Base-by-base conservation (phyloP, 2,329 filamentous ascomycete genomes). In the Zymoseptoria crescenta region DNA sequence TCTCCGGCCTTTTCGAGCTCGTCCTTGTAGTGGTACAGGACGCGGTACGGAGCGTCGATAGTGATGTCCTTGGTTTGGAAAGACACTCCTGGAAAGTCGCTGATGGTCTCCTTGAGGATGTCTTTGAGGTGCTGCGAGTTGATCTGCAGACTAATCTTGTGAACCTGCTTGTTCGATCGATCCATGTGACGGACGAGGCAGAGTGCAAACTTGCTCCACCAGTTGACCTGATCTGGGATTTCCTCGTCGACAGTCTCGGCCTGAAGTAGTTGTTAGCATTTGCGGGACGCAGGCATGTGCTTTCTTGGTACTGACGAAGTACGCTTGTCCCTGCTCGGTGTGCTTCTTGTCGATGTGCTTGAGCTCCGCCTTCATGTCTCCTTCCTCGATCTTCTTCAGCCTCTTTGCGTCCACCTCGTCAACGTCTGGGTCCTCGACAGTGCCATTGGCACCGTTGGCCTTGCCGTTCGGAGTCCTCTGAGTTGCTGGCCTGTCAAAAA, bases 71-170 rank as follows among this genome's bases (percentile, higher is more conserved):
- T 70, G 55, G 68, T 70, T 49, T 66, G 63, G 55, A 70, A 69
- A 4, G 62, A 68, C n/a, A 70, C 58, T 20, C 65, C 66, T 1
- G 69, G 69, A 52, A 65, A 70, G n/a, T 60, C 56, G 49, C 56
- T 56, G 52, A 68, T 66, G 2, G 61, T 65, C 5, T 64, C 56
- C 51, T 65, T 64, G 8, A 70, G 58, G n/a, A 70, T 63, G n/a
- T 68, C 62, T 52, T 70, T 69, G n/a, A 69, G 60, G 45, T 69
- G 65, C 30, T 67, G 64, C 4, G 67, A 69, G 56, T 71, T 71
- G 58, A 69, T 59, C 55, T 67, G 68, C 27, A 70, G 59, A 35
- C 58, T 63, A 19, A 59, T 59, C 54, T 64, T 63, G 49, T 65
- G 56, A 1, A 69, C 64, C 8, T 52, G 55, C 50, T 61, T 65